Percentiles rank a stretch among this genome's conserved stretches.
These are phyloP conservation scores for Aureobasidium leucospermi DNA, from an alignment of 2,329 filamentous ascomycete species.

Conservation along the genomic window DNA sequence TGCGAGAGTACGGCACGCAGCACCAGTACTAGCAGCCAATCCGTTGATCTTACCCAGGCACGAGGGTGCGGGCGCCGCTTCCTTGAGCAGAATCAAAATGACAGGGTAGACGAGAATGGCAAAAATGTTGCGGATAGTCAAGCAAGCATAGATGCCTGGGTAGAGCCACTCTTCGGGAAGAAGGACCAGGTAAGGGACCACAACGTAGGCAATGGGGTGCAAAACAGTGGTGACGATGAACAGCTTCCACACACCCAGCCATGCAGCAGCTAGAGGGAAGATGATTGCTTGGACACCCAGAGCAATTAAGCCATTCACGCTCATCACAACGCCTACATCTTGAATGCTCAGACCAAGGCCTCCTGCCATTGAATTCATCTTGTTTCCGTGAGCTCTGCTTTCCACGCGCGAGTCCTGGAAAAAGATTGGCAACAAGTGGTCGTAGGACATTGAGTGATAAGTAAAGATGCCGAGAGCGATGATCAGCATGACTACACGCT, in stretches of 20 bases:
- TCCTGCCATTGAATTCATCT: constrained; percentile 35
- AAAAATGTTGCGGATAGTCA: constrained; percentile 59
- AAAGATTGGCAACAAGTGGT: constrained; percentile 87
- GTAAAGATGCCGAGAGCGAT: constrained; percentile 84
- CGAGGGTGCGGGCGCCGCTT: constrained; percentile 56
- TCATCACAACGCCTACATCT: constrained; percentile 61
- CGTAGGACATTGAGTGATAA: constrained; percentile 92
- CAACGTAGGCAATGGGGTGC: constrained; percentile 60
- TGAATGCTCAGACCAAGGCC: constrained; percentile 60
- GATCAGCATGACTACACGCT: constrained; percentile 65
- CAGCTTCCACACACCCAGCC: constrained; percentile 59
- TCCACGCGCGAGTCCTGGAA: constrained; percentile 65
- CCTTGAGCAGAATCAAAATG: constrained; percentile 64
- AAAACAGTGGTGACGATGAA: constrained; percentile 58
- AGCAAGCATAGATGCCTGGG: constrained; percentile 56
- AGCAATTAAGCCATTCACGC: constrained; percentile 63
- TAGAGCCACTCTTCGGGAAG: constrained; percentile 49
- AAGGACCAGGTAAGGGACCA: constrained; percentile 60
- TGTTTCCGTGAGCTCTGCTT: constrained; percentile 27
- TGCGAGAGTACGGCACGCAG: constrained; percentile 60
- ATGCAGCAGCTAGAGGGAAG: constrained; percentile 57
- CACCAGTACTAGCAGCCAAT: constrained; percentile 63
- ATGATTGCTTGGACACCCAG: constrained; percentile 66
- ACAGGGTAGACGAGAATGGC: constrained; percentile 63
- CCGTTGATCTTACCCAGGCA: constrained; percentile 66